Percentiles rank a stretch among this genome's conserved stretches.
phyloP scores from a whole-genome alignment of 495 filamentous ascomycete species.

The Cryomyces antarcticus region DNA sequence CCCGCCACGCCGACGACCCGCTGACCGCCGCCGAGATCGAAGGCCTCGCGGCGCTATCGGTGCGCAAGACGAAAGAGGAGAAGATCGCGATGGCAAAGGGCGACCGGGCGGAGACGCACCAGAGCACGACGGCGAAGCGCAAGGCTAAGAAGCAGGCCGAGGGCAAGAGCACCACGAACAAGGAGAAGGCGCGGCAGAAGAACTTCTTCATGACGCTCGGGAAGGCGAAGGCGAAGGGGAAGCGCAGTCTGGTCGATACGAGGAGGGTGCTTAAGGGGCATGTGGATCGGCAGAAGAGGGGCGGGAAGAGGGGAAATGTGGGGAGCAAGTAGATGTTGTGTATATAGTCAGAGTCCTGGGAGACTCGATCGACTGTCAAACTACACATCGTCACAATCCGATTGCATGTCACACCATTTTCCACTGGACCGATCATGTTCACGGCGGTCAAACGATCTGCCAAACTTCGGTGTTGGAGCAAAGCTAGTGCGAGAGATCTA shows the following conservation, averaged over 20 bases:
- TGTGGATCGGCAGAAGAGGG: constrained; percentile 61
- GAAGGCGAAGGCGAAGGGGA: constrained; percentile 82
- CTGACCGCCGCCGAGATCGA: constrained; percentile 78
- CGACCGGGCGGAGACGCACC: constrained; percentile 56
- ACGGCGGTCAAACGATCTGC: no score
- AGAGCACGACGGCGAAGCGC: constrained; percentile 57
- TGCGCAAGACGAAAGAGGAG: constrained; percentile 58
- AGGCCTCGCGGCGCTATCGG: constrained; percentile 43
- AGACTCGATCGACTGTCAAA: no score
- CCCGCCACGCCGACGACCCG: constrained; percentile 57
- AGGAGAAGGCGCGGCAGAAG: constrained; percentile 90
- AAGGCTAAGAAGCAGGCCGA: constrained; percentile 68
- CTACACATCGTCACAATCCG: no score
- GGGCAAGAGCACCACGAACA: constrained; percentile 91
- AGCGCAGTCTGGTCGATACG: constrained; percentile 73
- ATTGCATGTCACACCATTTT: no score
- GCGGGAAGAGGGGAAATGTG: constrained; percentile 58
- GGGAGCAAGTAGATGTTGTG: no score
- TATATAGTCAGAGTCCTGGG: no score
- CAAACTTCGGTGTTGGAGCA: no score
- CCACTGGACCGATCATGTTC: no score
- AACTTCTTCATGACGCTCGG: constrained; percentile 96
- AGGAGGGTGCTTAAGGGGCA: constrained; percentile 61
- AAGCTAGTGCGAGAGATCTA: no score
- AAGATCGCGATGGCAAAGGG: constrained; percentile 58